Evolutionary conservation across 1,284 basidiomycete genomes (phyloP), one percentile per base, ranked within the genome.

Genomic region (Microbotryum violaceum): DNA sequence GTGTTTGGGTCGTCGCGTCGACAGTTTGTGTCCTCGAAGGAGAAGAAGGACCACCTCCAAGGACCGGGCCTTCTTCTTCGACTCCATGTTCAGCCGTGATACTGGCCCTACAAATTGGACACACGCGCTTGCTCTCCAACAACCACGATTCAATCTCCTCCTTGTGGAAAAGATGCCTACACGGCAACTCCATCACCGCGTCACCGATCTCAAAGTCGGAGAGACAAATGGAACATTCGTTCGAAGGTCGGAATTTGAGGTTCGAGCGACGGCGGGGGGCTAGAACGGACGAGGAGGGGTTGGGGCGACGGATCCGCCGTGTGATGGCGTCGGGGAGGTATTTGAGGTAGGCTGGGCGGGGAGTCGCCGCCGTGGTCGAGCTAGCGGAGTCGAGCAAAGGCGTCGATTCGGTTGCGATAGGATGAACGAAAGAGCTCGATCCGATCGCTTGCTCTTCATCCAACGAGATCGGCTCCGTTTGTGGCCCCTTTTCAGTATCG

Each of bases 71-170:
- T 18, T 42, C 37, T 18, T 42, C 37, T 42, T 42, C 37, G 37
- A 18, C 37, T 4, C 37, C 37, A 16, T 42, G 14, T 42, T 42
- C 37, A 18, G 37, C 37, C 14, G 37, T 42, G 37, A 42, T 42
- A 18, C 37, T 42, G 14, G 37, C 37, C 16, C 37, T 12, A 42
- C 37, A 42, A 18, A 42, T 42, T 14, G 37, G 37, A 16, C 37
- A 42, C 12, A 42, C 37, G 37, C 93, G 91, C 79, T 91, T 89
- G 75, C 87, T 83, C 66, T 87, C 84, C 63, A 91, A 85, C 62
- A 96, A 77, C 91, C 91, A 96, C 69, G 85, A 82, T 73, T 91
- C 89, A 49, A 93, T 84, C 75, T 93, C 90, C 51, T 85, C 83
- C 58, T 87, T 78, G 75, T 90, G 88, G 75, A 89, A 90, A 59